A percentile compares a stretch with the other conserved stretches of the same genome.
phyloP scores from a whole-genome alignment of 805 yeast genomes.

The Metschnikowia colocasiae region DNA sequence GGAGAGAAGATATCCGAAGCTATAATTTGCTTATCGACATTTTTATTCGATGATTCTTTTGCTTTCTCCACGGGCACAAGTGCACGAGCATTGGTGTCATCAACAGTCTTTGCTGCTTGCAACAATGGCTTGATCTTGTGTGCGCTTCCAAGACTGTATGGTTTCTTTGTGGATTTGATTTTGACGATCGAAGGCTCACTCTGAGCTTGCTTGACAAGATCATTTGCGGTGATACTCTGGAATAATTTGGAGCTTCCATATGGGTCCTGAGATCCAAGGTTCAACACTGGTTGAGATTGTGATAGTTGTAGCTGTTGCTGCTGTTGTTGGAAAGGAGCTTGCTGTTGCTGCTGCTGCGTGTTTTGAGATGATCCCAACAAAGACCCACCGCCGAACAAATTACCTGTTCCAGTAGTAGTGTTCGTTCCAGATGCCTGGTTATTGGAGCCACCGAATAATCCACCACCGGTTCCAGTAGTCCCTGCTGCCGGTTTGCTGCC shows the following conservation, averaged over 20 bases:
- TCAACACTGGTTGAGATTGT: conserved; percentile 11
- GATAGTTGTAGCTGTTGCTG: conserved; percentile 20
- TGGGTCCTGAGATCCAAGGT: conserved; percentile 49
- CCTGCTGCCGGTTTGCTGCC: conserved; percentile 14
- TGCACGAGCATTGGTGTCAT: not conserved
- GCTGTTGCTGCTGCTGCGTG: conserved; percentile 19
- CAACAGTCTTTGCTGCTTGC: conserved; percentile 13
- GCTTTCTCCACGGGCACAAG: not conserved
- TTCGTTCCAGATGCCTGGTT: conserved; percentile 11
- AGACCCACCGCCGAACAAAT: conserved; percentile 24
- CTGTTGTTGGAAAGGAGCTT: conserved; percentile 8
- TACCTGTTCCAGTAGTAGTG: conserved; percentile 12
- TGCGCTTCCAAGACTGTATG: conserved; percentile 53
- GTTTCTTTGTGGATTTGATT: conserved; percentile 43
- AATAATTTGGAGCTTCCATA: conserved; percentile 79
- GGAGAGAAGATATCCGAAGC: conserved; percentile 72
- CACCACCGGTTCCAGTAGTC: conserved; percentile 13
- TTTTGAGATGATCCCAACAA: conserved; percentile 22
- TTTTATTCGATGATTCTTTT: conserved; percentile 4
- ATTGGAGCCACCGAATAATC: conserved; percentile 21
- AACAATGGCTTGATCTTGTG: conserved; percentile 60
- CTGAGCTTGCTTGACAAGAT: conserved; percentile 21
- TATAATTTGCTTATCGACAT: conserved; percentile 65
- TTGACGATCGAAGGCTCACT: conserved; percentile 25
- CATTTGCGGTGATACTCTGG: conserved; percentile 36